phyloP scores from a whole-genome alignment of 306 rosid species.

The Sindora glabra region DNA sequence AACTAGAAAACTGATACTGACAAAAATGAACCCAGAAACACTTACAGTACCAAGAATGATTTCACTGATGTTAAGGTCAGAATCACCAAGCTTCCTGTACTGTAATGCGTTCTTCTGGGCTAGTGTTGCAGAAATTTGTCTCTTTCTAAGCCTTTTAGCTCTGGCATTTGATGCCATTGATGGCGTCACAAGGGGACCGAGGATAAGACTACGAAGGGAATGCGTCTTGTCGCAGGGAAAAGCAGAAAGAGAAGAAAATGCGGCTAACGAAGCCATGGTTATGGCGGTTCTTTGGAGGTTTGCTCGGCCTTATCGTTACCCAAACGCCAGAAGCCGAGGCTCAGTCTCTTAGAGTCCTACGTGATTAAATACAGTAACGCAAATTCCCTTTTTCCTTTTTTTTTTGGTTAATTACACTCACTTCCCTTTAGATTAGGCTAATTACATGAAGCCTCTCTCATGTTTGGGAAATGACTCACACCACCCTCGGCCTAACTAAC shows the following conservation, averaged over 20 bases:
- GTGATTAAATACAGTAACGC: too few species aligned
- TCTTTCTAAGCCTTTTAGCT: not conserved
- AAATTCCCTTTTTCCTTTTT: too few species aligned
- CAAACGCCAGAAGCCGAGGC: not conserved
- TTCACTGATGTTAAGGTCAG: constrained; percentile 79
- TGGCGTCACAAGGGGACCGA: not conserved
- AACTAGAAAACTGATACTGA: not conserved
- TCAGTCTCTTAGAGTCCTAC: not conserved
- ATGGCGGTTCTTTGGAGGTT: not conserved
- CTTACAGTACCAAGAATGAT: constrained; percentile 76
- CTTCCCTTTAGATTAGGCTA: too few species aligned
- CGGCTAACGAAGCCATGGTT: constrained; percentile 28
- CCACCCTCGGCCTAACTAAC: too few species aligned
- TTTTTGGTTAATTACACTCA: too few species aligned
- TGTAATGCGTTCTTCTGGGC: constrained; percentile 29
- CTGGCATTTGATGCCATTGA: constrained; percentile 2
- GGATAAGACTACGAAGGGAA: not conserved
- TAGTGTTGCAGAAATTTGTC: constrained; percentile 25
- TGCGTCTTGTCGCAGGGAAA: constrained; percentile 4
- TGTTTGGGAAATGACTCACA: too few species aligned
- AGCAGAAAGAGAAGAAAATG: constrained; percentile 2
- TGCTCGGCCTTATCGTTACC: constrained; percentile 14
- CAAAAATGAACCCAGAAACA: not conserved
- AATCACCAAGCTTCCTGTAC: constrained; percentile 71
- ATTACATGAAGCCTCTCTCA: too few species aligned